phyloP scores from a whole-genome alignment of 371 early-diverging fungal genomes.

The Mortierella sp. region DNA sequence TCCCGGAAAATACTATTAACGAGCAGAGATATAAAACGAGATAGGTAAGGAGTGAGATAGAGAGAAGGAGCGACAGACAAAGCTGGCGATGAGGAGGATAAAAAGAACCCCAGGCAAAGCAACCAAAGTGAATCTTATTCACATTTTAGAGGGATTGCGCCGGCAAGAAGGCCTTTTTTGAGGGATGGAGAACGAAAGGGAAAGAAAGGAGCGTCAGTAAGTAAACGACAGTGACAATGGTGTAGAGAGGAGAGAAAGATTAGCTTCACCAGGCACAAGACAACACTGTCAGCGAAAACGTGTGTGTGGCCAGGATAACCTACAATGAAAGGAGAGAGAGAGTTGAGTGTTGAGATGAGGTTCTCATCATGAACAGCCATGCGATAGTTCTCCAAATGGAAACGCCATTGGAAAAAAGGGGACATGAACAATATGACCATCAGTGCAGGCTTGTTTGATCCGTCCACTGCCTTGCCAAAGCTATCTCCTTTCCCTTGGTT shows the following conservation, averaged over 20 bases:
- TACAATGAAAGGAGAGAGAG: not conserved
- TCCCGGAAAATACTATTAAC: slow-evolving; percentile 12
- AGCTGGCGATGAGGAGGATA: not conserved
- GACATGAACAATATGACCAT: not conserved
- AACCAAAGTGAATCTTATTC: not conserved
- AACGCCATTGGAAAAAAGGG: not conserved
- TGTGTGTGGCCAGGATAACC: not conserved
- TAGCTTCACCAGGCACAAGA: not conserved
- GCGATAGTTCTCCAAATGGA: not conserved
- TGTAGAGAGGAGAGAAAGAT: not conserved
- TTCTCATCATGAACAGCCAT: not conserved
- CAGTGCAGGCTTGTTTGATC: not conserved
- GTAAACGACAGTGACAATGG: not conserved
- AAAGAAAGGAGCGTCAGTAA: not conserved
- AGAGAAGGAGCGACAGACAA: not conserved
- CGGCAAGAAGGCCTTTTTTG: too few species aligned
- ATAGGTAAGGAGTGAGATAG: not conserved
- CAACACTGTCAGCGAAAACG: not conserved
- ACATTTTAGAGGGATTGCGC: not conserved
- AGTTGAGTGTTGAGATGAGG: not conserved
- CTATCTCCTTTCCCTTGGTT: not conserved
- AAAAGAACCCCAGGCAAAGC: not conserved
- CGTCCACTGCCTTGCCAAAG: not conserved
- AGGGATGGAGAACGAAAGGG: not conserved
- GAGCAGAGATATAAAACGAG: too few species aligned